Percentiles rank a stretch among this genome's conserved stretches.
Conservation (phyloP, 2,329 filamentous ascomycete species). For the Fusarium sororula region DNA sequence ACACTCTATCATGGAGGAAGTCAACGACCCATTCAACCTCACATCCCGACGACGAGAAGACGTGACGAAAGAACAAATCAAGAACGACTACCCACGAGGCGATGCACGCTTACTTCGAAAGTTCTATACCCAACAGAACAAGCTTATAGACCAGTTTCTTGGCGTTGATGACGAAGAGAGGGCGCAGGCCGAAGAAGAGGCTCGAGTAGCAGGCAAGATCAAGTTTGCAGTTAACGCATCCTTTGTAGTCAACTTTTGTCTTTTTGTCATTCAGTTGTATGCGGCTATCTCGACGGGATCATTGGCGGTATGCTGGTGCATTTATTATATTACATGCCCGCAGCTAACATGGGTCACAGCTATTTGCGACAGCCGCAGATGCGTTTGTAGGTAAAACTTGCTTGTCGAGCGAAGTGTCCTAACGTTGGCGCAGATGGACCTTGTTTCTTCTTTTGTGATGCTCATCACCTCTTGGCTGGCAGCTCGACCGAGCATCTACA, state of each 20-base stretch:
- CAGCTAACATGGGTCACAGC: not conserved
- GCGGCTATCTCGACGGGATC: not conserved
- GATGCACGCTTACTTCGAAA: not conserved
- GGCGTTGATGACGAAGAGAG: not conserved
- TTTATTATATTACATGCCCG: rapidly evolving
- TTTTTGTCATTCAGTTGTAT: not conserved
- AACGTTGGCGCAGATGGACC: not conserved
- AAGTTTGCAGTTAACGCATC: conserved; percentile 5
- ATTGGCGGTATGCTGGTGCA: not conserved
- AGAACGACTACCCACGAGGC: not conserved
- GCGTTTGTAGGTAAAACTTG: not conserved
- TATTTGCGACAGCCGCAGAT: not conserved
- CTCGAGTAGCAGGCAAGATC: not conserved
- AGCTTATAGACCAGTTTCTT: not conserved
- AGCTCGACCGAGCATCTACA: not conserved
- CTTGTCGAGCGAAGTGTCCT: not conserved
- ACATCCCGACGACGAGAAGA: not conserved
- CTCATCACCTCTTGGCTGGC: not conserved
- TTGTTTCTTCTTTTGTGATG: not conserved
- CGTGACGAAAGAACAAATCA: not conserved
- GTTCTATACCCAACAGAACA: not conserved
- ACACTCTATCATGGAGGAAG: not conserved
- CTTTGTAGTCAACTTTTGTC: conserved; percentile 1
- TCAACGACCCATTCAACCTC: not conserved
- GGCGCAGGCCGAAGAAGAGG: not conserved